A percentile compares a stretch with the other conserved stretches of the same genome.
Conservation (phyloP, 805 yeast species). For the Candida koratica region DNA sequence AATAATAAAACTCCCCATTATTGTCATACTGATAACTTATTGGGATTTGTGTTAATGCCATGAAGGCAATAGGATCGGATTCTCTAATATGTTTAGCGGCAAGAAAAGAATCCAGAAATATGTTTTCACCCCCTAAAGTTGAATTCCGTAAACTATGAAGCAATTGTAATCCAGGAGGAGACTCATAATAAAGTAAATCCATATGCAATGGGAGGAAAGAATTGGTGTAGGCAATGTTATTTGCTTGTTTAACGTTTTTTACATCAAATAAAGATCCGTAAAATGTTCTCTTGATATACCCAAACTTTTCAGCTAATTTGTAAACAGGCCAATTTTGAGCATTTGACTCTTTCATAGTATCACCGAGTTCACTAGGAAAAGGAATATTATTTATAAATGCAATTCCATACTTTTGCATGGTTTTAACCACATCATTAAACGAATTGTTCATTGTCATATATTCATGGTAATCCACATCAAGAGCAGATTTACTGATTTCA, state of each 20-base stretch:
- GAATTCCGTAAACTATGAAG: conserved; percentile 56
- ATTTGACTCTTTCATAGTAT: conserved; percentile 38
- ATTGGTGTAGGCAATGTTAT: conserved; percentile 67
- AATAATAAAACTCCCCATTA: conserved; percentile 58
- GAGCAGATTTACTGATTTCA: conserved; percentile 17
- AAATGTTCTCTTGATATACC: conserved; percentile 66
- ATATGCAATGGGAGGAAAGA: conserved; percentile 67
- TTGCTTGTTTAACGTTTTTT: conserved; percentile 44
- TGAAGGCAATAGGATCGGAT: conserved; percentile 57
- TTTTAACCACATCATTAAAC: conserved; percentile 39
- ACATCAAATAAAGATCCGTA: conserved; percentile 74
- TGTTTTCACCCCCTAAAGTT: conserved; percentile 62
- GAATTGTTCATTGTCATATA: conserved; percentile 15
- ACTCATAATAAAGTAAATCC: conserved; percentile 73
- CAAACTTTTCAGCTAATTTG: conserved; percentile 48
- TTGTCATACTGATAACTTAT: conserved; percentile 66
- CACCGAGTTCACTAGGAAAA: conserved; percentile 23
- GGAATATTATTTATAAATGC: conserved; percentile 54
- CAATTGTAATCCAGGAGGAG: conserved; percentile 76
- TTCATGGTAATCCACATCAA: not conserved
- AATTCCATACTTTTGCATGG: conserved; percentile 55
- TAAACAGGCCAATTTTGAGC: conserved; percentile 38
- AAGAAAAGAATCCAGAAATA: conserved; percentile 65
- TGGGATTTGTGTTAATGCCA: conserved; percentile 59
- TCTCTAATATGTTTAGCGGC: conserved; percentile 57